phyloP scores from a whole-genome alignment of 768 basidiomycete genomes.

The Cystofilobasidium capitatum region DNA sequence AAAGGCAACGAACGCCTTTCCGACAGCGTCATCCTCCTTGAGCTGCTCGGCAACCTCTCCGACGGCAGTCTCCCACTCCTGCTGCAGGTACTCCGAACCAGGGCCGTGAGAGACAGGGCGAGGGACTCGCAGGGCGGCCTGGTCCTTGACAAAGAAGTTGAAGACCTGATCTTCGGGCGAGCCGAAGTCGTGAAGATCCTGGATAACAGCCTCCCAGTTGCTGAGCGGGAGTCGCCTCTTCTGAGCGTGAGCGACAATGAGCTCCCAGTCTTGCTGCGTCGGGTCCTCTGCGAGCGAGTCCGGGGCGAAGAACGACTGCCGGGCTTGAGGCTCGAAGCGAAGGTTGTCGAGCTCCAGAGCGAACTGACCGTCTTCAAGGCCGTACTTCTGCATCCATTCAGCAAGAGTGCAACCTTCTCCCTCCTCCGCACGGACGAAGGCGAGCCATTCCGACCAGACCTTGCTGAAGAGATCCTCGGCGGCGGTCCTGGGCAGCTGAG shows the following conservation, averaged over 20 bases:
- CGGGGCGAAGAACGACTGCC: slow-evolving; percentile 5
- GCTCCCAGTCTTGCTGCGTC: slow-evolving; percentile 8
- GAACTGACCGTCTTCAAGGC: neutral
- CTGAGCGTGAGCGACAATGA: neutral
- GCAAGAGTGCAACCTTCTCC: neutral
- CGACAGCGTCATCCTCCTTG: neutral
- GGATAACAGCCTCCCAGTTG: slow-evolving; percentile 8
- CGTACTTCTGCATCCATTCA: neutral
- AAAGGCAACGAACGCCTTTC: neutral
- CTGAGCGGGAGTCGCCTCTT: slow-evolving; percentile 9
- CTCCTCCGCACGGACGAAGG: neutral
- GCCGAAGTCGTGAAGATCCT: neutral
- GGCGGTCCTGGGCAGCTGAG: too few species aligned
- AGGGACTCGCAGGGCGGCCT: neutral
- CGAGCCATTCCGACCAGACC: neutral
- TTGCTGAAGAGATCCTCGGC: neutral
- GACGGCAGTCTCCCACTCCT: neutral
- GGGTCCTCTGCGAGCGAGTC: slow-evolving; percentile 5
- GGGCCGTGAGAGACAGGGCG: too few species aligned
- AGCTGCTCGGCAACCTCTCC: neutral
- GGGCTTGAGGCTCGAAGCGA: neutral
- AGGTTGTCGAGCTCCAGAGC: slow-evolving; percentile 3
- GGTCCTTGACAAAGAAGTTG: neutral
- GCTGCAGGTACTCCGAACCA: too few species aligned
- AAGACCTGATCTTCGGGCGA: neutral